Conservation (phyloP, 2,329 filamentous ascomycete genomes). For the Cercospora sojina region DNA sequence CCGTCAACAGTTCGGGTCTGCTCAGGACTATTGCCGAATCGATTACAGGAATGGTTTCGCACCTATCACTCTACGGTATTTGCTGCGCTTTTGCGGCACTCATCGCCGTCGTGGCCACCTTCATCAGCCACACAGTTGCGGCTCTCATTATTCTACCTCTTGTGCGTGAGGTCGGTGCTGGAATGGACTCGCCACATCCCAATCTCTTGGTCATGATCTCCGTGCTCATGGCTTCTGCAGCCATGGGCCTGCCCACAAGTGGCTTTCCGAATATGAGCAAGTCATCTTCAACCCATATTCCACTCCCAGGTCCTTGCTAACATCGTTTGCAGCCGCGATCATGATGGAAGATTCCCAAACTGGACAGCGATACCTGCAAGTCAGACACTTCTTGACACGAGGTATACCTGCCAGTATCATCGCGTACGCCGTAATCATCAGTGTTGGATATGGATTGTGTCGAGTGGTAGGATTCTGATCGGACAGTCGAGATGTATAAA, state of each 20-base stretch:
- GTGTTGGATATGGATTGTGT: slow-evolving; percentile 90
- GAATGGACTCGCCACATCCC: slow-evolving; percentile 86
- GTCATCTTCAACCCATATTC: slow-evolving; percentile 44
- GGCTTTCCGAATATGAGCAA: slow-evolving; percentile 99
- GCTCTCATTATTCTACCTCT: slow-evolving; percentile 92
- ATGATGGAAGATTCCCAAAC: slow-evolving; percentile 97
- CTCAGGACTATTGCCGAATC: slow-evolving; percentile 79
- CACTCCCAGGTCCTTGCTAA: background rate
- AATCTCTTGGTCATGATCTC: slow-evolving; percentile 94
- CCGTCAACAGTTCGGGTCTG: slow-evolving; percentile 88
- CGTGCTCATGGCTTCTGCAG: slow-evolving; percentile 95
- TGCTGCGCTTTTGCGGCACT: slow-evolving; percentile 79
- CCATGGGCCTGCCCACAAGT: slow-evolving; percentile 92
- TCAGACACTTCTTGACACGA: slow-evolving; percentile 92
- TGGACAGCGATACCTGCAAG: slow-evolving; percentile 84
- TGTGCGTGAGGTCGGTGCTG: slow-evolving; percentile 78
- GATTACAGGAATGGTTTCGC: slow-evolving; percentile 72
- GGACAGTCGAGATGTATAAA: slow-evolving; percentile 3
- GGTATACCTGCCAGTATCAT: slow-evolving; percentile 85
- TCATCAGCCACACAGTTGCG: slow-evolving; percentile 96
- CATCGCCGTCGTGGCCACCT: slow-evolving; percentile 91
- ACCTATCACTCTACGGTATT: slow-evolving; percentile 80
- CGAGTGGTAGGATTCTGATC: slow-evolving; percentile 64
- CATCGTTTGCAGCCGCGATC: slow-evolving; percentile 70
- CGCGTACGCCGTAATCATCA: slow-evolving; percentile 77